Evolutionary conservation across 2,329 filamentous ascomycete genomes (phyloP), one percentile per base, ranked within the genome.

Genomic region (Cordyceps sp.): DNA sequence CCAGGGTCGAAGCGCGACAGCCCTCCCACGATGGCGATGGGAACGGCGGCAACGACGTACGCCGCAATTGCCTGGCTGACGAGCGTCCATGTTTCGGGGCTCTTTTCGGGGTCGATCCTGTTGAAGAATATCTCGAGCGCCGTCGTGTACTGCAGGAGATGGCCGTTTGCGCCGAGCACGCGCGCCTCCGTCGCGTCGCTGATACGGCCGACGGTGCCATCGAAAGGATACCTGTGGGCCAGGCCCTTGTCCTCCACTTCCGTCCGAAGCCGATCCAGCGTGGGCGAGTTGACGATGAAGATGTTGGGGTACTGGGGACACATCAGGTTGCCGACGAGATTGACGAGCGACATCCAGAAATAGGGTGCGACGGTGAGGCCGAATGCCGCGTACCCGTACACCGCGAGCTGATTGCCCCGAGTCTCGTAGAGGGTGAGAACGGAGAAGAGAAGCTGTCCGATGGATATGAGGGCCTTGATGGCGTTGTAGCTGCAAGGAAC

Each of bases 291-390:
- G 20, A 36, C 30, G 12, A 36, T n/a, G 18, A 31, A 23, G 9
- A 36, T 36, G 14, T 10, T 30, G 1, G 26, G 15, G 18, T 36
- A 36, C 34, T 36, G 34, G 14, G 34, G 34, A n/a, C 34, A 33
- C 27, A 36, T 28, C 8, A 36, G 17, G 20, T 36, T 36, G 22
- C 23, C 34, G 4, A 33, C 12, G 5, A 36, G 16, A 10, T 36
- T 36, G 14, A 36, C 6, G 5, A 36, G 24, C 5, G 34, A 33
- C 34, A 36, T 36, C 34, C 34, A 36, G 9, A 36, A 10, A 19
- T 36, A 36, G 6, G 30, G 34, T 10, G 31, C 34, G 5, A 33
- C 34, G 6, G 34, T 36, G 18, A 36, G 34, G 12, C 34, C 34
- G 17, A 33, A 33, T 4, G 34, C 34, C 8, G 34, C 34, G 31